These are phyloP conservation scores for Orychophragmus violaceus DNA, from an alignment of 345 rosid genomes.

Conservation along the genomic window DNA sequence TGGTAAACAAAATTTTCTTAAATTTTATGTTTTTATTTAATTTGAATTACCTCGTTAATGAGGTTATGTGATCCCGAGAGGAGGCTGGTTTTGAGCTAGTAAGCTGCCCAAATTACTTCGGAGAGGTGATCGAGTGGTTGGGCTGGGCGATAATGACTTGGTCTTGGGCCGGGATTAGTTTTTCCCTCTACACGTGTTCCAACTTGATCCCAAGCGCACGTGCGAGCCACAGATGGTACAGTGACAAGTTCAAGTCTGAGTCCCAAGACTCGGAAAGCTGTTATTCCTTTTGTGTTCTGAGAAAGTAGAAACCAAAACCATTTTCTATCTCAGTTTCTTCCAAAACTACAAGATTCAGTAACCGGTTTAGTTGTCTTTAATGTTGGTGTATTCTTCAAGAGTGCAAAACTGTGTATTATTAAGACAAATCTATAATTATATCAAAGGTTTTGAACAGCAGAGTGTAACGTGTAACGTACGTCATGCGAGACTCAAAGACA, in stretches of 20 bases:
- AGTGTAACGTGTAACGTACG: slow-evolving; percentile 2
- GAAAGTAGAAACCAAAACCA: background rate
- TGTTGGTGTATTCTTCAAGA: background rate
- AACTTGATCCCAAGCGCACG: slow-evolving; percentile 75
- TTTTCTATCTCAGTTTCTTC: background rate
- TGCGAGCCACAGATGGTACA: slow-evolving; percentile 63
- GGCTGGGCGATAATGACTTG: slow-evolving; percentile 29
- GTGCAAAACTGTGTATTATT: background rate
- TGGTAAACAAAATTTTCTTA: no score
- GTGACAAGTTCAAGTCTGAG: slow-evolving; percentile 67
- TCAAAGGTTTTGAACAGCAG: background rate
- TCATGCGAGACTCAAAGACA: background rate
- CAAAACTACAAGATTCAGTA: no score
- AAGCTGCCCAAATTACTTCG: slow-evolving; percentile 84
- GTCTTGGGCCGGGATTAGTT: slow-evolving; percentile 80
- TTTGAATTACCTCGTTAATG: no score
- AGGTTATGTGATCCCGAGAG: slow-evolving; percentile 71
- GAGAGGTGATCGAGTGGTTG: slow-evolving; percentile 39
- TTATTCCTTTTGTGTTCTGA: slow-evolving; percentile 66
- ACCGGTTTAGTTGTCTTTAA: no score
- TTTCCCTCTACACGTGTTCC: slow-evolving; percentile 65
- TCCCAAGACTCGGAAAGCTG: slow-evolving; percentile 62
- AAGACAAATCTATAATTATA: background rate
- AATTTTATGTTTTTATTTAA: no score
- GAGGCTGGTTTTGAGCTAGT: slow-evolving; percentile 77